phyloP scores from a whole-genome alignment of 345 rosid species.

The Pugionium dolabratum region DNA sequence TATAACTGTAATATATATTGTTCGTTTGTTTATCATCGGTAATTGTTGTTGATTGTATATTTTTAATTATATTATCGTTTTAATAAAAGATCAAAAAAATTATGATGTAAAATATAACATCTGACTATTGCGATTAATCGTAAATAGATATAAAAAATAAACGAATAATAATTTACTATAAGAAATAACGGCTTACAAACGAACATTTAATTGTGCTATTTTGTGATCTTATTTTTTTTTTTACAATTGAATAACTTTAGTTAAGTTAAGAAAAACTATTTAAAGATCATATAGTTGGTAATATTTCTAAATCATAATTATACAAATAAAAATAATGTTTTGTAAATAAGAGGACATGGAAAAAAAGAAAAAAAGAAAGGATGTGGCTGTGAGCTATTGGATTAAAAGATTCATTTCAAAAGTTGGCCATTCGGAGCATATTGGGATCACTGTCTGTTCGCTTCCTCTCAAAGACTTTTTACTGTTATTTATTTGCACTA shows the following conservation, averaged over 20 bases:
- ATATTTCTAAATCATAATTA: slow-evolving; percentile 10
- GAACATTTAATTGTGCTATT: too few species aligned
- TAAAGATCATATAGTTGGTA: neutral
- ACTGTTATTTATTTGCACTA: slow-evolving; percentile 16
- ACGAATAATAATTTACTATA: too few species aligned
- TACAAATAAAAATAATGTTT: neutral
- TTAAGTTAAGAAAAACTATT: too few species aligned
- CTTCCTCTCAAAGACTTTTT: slow-evolving; percentile 41
- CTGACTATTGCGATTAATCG: too few species aligned
- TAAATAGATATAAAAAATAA: too few species aligned
- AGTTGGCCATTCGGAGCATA: slow-evolving; percentile 45
- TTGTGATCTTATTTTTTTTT: neutral
- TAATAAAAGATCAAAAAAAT: too few species aligned
- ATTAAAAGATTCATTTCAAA: slow-evolving; percentile 38
- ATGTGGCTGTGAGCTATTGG: slow-evolving; percentile 41
- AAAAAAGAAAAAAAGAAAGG: neutral
- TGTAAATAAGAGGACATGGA: slow-evolving; percentile 6
- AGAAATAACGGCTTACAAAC: too few species aligned
- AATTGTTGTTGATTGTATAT: too few species aligned
- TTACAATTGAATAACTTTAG: neutral
- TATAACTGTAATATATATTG: too few species aligned
- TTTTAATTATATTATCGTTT: too few species aligned
- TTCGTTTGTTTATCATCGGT: too few species aligned
- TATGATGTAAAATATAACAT: too few species aligned
- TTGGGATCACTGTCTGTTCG: slow-evolving; percentile 46